Percentiles rank a stretch among this genome's conserved stretches.
Conservation (phyloP, 2,329 filamentous ascomycete species). For the Xylaria sp. region DNA sequence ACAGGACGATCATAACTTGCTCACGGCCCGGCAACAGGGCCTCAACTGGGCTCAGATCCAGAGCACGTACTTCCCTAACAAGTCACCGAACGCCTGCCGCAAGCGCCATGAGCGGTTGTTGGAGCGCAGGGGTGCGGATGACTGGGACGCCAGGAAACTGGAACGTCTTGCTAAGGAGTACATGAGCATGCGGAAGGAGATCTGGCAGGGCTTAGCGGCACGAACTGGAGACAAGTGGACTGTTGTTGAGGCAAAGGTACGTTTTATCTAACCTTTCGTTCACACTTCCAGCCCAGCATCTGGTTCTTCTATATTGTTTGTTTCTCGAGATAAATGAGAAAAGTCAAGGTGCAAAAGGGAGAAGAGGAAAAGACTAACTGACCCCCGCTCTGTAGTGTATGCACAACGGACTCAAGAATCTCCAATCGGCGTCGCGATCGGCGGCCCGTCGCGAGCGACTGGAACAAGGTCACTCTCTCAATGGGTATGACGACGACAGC, state of each 20-base stretch:
- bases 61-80: conserved; percentile 77
- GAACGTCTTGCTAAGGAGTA: conserved; percentile 82
- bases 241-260: conserved; percentile 71
- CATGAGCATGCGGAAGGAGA: conserved; percentile 81
- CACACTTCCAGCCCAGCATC: not conserved
- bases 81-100: conserved; percentile 85
- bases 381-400: conserved; percentile 69
- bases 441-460: conserved; percentile 73
- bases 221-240: conserved; percentile 85
- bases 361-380: conserved; percentile 10
- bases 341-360: not conserved
- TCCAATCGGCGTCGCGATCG: conserved; percentile 75
- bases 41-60: conserved; percentile 89
- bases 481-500: conserved; percentile 75
- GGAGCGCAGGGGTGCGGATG: conserved; percentile 77
- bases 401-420: conserved; percentile 84
- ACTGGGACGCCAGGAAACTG: conserved; percentile 82
- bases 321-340: not conserved
- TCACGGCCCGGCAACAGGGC: conserved; percentile 76
- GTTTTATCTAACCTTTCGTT: conserved; percentile 32
- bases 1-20: conserved; percentile 78
- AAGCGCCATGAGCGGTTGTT: conserved; percentile 89
- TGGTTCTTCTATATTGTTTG: not conserved
- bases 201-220: conserved; percentile 81
- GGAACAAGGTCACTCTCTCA: conserved; percentile 57